Percentiles rank a stretch among this genome's conserved stretches.
Conservation (phyloP, 352 stramenopile species). For the Blastocystis sp. region DNA sequence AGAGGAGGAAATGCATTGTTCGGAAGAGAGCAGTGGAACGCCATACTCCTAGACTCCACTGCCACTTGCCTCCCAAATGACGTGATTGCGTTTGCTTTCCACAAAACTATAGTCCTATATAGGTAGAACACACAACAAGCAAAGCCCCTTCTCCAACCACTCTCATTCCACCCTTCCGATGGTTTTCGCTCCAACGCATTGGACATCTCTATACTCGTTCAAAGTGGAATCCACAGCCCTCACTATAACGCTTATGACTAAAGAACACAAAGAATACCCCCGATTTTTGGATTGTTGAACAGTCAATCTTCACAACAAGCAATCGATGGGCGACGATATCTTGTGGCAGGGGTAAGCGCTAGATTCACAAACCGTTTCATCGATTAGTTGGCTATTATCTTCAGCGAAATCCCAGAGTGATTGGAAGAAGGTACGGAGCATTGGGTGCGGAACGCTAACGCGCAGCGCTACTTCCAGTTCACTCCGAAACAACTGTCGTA, state of each 20-base stretch:
- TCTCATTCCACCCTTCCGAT: background rate
- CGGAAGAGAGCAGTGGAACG: too few species aligned
- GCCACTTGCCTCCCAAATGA: too few species aligned
- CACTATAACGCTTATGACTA: too few species aligned
- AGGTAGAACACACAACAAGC: background rate
- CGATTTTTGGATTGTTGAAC: conserved; percentile 10
- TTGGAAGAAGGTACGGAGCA: conserved; percentile 49
- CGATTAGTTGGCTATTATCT: conserved; percentile 57
- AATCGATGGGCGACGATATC: conserved; percentile 28
- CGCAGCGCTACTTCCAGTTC: conserved; percentile 49
- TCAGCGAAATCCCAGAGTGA: conserved; percentile 57
- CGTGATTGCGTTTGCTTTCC: too few species aligned
- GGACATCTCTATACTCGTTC: too few species aligned
- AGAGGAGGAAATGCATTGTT: too few species aligned
- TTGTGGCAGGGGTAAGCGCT: conserved; percentile 54
- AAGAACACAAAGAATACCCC: background rate
- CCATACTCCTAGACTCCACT: too few species aligned
- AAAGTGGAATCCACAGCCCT: too few species aligned
- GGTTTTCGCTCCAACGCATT: too few species aligned
- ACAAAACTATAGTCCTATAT: background rate
- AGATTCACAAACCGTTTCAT: background rate
- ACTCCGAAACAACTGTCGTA: conserved; percentile 63
- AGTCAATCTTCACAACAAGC: conserved; percentile 10
- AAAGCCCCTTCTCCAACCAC: background rate
- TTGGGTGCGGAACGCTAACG: too few species aligned